These are phyloP conservation scores for Neonectria ditissima DNA, from an alignment of 2,329 filamentous ascomycete genomes.

Conservation along the genomic window DNA sequence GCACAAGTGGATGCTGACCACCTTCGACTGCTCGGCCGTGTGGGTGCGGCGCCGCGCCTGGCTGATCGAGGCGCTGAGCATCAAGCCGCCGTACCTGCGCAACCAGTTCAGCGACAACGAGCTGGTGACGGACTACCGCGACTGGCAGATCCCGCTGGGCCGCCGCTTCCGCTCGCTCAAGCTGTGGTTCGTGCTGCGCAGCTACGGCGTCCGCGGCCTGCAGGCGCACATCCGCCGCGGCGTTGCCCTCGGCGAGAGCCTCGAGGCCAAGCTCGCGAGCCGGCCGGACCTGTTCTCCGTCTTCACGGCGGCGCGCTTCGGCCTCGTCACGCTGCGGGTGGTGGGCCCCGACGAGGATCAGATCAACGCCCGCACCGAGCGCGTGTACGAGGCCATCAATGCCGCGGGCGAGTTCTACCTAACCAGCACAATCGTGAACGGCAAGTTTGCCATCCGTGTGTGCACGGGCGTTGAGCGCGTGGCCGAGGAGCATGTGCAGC, in stretches of 20 bases:
- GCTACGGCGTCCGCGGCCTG: conserved; percentile 82
- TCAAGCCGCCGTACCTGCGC: conserved; percentile 83
- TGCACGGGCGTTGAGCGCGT: conserved; percentile 77
- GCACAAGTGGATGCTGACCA: conserved; percentile 97
- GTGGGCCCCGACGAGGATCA: conserved; percentile 58
- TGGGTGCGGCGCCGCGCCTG: conserved; percentile 81
- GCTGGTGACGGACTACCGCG: conserved; percentile 92
- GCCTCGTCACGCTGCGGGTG: conserved; percentile 80
- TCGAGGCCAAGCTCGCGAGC: conserved; percentile 69
- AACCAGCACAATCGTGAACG: conserved; percentile 80
- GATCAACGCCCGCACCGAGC: conserved; percentile 76
- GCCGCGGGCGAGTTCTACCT: conserved; percentile 82
- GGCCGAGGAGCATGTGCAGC: conserved; percentile 78
- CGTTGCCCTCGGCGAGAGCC: conserved; percentile 76
- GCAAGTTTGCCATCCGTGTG: conserved; percentile 82
- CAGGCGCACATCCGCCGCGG: conserved; percentile 78
- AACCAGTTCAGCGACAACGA: conserved; percentile 85
- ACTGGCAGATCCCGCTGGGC: conserved; percentile 97
- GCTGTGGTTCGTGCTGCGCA: conserved; percentile 93
- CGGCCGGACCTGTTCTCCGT: conserved; percentile 80
- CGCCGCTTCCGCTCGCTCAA: conserved; percentile 89
- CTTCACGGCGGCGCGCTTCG: conserved; percentile 80
- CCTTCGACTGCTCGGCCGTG: conserved; percentile 87
- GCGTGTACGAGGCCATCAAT: conserved; percentile 82
- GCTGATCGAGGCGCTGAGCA: conserved; percentile 82